Evolutionary conservation across 176 grass and related monocot genomes (phyloP), one percentile per base, ranked within the genome.

Genomic region (Tillandsia fasciculata): DNA sequence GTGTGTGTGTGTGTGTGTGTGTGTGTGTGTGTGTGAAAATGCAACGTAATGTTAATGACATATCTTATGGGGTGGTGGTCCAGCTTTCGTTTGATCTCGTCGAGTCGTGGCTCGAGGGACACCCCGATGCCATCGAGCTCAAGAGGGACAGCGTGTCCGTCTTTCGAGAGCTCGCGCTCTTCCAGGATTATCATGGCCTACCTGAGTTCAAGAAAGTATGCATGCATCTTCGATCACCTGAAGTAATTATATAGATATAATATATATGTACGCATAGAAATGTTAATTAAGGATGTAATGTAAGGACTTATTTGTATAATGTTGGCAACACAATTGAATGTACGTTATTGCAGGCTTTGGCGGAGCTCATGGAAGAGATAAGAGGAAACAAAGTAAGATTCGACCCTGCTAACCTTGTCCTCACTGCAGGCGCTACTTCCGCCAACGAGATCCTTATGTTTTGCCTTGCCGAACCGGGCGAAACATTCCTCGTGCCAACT

Each of bases 171-270:
- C 86, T 97, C 75, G 93, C 93, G 69, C 84, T 97, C 50, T 97
- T 97, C 83, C 93, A 97, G 80, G 93, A 97, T 70, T 97, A 97
- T 81, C 81, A 97, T 51, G 93, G 93, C 79, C 59, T 92, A 68
- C 84, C 89, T 51, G 84, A 72, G 22, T 97, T 97, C 84, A 97
- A 97, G 73, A 92, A 81, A 81, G 92, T 96, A 74, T 4, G 12
- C 17, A 8, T 15, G n/a, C 9, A 5, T 2, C 6, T 13, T 13
- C 15, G 1, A 7, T 58, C 11, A 3, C 54, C 18, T 58, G 54
- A 58, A 24, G 24, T 24, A 24, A 24, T 24, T 24, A 24, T 24
- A 24, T 24, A 24, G 23, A 24, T 24, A 24, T 24, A 24, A 24
- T 24, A 24, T 24, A 24, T 54, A 3, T n/a, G 52, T 7, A 7